phyloP scores from a whole-genome alignment of 805 yeast species.

The Saccharomycodes ludwigii region DNA sequence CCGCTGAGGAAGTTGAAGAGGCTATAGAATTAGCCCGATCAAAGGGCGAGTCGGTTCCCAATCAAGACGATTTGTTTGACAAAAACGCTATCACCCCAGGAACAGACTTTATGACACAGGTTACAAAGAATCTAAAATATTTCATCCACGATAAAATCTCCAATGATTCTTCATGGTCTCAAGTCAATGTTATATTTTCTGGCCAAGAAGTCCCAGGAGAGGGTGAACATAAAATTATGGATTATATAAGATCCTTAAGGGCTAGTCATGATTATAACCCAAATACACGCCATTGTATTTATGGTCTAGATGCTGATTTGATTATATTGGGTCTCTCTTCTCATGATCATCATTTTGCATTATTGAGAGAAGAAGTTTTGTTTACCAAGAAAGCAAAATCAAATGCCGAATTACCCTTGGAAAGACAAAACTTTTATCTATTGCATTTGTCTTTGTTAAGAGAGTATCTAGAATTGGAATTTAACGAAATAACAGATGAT shows the following conservation, averaged over 20 bases:
- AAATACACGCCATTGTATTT: slow-evolving; percentile 83
- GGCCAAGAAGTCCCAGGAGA: slow-evolving; percentile 98
- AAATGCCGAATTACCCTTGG: slow-evolving; percentile 24
- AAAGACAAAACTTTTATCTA: slow-evolving; percentile 69
- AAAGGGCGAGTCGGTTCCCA: slow-evolving; percentile 64
- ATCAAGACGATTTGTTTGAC: slow-evolving; percentile 72
- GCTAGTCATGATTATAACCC: slow-evolving; percentile 64
- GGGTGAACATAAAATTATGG: slow-evolving; percentile 97
- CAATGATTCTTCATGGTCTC: slow-evolving; percentile 79
- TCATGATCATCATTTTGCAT: slow-evolving; percentile 92
- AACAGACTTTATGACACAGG: slow-evolving; percentile 87
- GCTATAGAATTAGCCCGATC: slow-evolving; percentile 60
- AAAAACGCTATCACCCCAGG: slow-evolving; percentile 94
- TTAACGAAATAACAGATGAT: slow-evolving; percentile 52
- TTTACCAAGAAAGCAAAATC: slow-evolving; percentile 52
- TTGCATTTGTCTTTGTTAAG: slow-evolving; percentile 79
- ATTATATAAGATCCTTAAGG: slow-evolving; percentile 68
- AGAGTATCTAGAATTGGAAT: slow-evolving; percentile 84
- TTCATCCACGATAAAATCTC: slow-evolving; percentile 81
- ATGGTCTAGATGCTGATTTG: slow-evolving; percentile 93
- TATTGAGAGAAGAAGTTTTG: slow-evolving; percentile 88
- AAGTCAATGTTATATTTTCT: slow-evolving; percentile 60
- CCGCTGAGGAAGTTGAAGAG: slow-evolving; percentile 86
- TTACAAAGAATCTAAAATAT: slow-evolving; percentile 71
- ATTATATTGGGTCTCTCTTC: slow-evolving; percentile 85